phyloP scores from a whole-genome alignment of 1,139 yeast species.

The Scheffersomyces segobiensis region DNA sequence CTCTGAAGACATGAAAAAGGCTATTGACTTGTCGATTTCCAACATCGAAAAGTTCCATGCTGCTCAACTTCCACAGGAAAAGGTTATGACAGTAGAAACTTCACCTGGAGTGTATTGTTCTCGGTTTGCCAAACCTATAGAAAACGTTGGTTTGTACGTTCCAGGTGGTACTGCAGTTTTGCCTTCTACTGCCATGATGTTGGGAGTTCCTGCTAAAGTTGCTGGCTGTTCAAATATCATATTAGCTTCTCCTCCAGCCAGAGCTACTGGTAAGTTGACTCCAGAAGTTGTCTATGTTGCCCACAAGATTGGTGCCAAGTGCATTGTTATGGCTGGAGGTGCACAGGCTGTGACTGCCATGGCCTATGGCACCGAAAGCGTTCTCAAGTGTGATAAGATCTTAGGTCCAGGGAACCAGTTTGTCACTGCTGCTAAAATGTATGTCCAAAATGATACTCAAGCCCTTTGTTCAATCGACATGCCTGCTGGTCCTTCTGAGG shows the following conservation, averaged over 20 bases:
- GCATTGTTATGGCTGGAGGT: slow-evolving; percentile 95
- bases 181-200: slow-evolving; percentile 97
- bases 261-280: slow-evolving; percentile 86
- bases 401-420: slow-evolving; percentile 99
- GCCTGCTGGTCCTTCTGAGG: slow-evolving; percentile 99
- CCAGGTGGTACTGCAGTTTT: slow-evolving; percentile 99
- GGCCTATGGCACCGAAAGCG: slow-evolving; percentile 95
- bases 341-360: slow-evolving; percentile 98
- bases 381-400: slow-evolving; percentile 93
- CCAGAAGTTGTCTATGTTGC: slow-evolving; percentile 99
- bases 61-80: slow-evolving; percentile 77
- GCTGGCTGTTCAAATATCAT: slow-evolving; percentile 94
- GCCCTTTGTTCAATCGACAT: slow-evolving; percentile 95
- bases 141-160: slow-evolving; percentile 89
- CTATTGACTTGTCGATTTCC: slow-evolving; percentile 85
- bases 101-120: slow-evolving; percentile 93
- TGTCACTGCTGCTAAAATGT: slow-evolving; percentile 98
- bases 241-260: slow-evolving; percentile 97
- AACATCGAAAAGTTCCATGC: slow-evolving; percentile 91
- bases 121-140: slow-evolving; percentile 92
- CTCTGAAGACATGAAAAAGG: slow-evolving; percentile 73
- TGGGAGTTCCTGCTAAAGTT: slow-evolving; percentile 98
- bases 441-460: slow-evolving; percentile 91
- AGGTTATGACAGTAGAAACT: slow-evolving; percentile 83
- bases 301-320: slow-evolving; percentile 87